Conservation (phyloP, 208 protist genomes). For the Trichomonas tenax region DNA sequence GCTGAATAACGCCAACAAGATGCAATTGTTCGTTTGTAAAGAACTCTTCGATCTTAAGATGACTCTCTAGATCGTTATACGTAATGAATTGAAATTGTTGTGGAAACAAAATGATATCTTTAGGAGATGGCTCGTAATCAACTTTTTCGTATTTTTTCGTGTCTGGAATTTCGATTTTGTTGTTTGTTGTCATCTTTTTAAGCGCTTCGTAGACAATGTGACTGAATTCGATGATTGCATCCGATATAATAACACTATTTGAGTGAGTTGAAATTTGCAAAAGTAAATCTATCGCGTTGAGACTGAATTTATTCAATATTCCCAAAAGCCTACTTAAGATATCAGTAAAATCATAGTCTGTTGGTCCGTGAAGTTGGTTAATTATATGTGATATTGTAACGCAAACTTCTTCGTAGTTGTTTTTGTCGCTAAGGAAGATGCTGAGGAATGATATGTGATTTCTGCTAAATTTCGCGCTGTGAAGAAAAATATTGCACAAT, state of each 20-base stretch:
- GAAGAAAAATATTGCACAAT: background rate
- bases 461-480: background rate
- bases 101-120: background rate
- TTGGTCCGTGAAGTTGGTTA: background rate
- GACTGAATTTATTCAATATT: background rate
- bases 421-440: background rate
- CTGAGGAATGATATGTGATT: background rate
- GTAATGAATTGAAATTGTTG: background rate
- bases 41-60: background rate
- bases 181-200: background rate
- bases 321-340: background rate
- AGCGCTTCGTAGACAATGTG: background rate
- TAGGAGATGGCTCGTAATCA: background rate
- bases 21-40: background rate
- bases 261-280: background rate
- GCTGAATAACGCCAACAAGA: background rate
- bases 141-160: background rate
- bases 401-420: background rate
- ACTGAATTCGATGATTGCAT: background rate
- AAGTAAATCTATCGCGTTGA: background rate
- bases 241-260: background rate
- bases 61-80: background rate
- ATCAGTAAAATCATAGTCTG: background rate
- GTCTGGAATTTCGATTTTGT: background rate
- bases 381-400: background rate